phyloP scores from a whole-genome alignment of 2,329 filamentous ascomycete genomes.

The Bipolaris cookei region DNA sequence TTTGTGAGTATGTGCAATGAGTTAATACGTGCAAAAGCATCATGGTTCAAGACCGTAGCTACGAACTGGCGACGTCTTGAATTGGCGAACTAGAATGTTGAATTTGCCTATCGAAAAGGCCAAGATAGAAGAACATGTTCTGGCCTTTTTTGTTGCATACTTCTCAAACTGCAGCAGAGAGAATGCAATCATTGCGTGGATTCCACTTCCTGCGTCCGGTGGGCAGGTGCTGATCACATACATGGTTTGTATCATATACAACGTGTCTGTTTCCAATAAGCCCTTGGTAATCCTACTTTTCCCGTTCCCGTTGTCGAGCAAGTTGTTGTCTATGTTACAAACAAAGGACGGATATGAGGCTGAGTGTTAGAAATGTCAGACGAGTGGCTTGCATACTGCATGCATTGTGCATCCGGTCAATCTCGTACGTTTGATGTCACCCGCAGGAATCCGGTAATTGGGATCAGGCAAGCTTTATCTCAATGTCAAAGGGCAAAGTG shows the following conservation, averaged over 20 bases:
- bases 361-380: constrained; percentile 16
- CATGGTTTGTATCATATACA: neutral
- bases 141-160: neutral
- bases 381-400: constrained; percentile 12
- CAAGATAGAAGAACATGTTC: neutral
- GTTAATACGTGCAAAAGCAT: neutral
- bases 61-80: no score
- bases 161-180: neutral
- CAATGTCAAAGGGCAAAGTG: constrained; percentile 12
- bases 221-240: neutral
- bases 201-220: neutral
- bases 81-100: neutral
- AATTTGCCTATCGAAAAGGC: neutral
- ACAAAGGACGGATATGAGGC: constrained; percentile 17
- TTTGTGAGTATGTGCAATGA: neutral
- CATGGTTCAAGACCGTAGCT: neutral
- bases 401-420: constrained; percentile 27
- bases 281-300: neutral
- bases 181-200: neutral
- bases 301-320: no score
- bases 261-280: neutral
- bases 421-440: constrained; percentile 2
- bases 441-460: constrained; percentile 6
- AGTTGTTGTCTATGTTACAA: constrained; percentile 1
- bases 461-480: constrained; percentile 10